Base-by-base conservation (phyloP, 208 protist species). In the Wallacemonas sp. region DNA sequence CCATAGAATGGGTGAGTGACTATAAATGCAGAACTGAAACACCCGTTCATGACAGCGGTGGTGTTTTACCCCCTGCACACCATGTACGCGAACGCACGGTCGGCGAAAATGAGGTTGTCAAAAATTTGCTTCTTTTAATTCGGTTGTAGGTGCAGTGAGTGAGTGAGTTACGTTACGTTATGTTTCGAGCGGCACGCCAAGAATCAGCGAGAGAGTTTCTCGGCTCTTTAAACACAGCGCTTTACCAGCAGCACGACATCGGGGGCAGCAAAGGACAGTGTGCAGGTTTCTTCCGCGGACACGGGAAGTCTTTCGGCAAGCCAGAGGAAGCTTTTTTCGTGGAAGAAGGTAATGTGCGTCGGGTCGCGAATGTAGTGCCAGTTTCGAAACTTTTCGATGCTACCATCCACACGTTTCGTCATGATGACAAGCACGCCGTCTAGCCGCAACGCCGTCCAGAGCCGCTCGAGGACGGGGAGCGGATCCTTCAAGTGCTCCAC, bases 351-450 rank as follows among this genome's bases (percentile, higher is more conserved):
- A 16, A 88, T 81, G 62, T 88, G 82, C 1, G 82, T 84, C 0
- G 70, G 76, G 42, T 88, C 82, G 0, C 78, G 70, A 36, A 78
- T 84, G 65, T 88, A 88, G 44, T 88, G 82, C 82, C 82, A 88
- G 28, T 76, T 76, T 23, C 62, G 45, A 44, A 88, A 88, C 25
- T 61, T 62, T 10, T 77, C 82, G 4, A 85, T 49, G 1, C 68
- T 70, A 0, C 73, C 78, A 2, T 70, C 71, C 1, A 78, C 77
- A 4, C 77, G 65, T 20, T 84, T 82, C 5, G 82, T 88, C 82
- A 88, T 84, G 1, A 88, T 66, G 1, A 84, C 70, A 5, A 88
- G 57, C 25, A 76, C 46, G 0, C 82, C 82, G 14, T 71, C 70
- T 18, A 32, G 28, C 12, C 61, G 67, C 20, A 88, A 28, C 4